Evolutionary conservation across 208 protist species (phyloP).

Genomic region (Wallacemonas sp.): DNA sequence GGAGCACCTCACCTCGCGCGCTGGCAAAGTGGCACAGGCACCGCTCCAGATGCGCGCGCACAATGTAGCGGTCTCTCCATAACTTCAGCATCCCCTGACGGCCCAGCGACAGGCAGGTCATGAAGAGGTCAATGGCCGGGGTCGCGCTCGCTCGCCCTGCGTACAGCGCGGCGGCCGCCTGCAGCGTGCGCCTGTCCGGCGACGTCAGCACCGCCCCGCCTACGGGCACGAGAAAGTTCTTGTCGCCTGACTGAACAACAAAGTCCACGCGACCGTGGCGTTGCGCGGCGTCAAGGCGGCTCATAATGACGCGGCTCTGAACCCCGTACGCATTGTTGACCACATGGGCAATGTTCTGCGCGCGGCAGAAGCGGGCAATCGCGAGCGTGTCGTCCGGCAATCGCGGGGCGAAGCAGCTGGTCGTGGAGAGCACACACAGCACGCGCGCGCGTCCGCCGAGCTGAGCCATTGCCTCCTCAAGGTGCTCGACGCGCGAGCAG

Average conservation of each 20-base stretch:
- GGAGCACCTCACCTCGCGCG: conserved; percentile 48
- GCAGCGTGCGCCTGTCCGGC: conserved; percentile 20
- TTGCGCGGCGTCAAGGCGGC: conserved; percentile 71
- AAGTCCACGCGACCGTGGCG: conserved; percentile 90
- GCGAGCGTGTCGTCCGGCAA: conserved; percentile 94
- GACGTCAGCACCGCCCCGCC: conserved; percentile 83
- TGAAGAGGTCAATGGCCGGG: conserved; percentile 95
- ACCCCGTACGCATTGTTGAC: conserved; percentile 99
- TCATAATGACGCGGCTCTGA: conserved; percentile 88
- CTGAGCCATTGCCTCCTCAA: conserved; percentile 66
- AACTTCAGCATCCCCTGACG: conserved; percentile 68
- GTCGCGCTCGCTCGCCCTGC: conserved; percentile 93
- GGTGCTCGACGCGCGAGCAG: conserved; percentile 66
- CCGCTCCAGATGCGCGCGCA: conserved; percentile 42
- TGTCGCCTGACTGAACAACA: conserved; percentile 98
- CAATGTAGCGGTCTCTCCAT: conserved; percentile 73
- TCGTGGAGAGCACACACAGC: conserved; percentile 96
- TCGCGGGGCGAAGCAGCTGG: conserved; percentile 98
- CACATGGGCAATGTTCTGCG: conserved; percentile 89
- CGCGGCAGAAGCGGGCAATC: conserved; percentile 89
- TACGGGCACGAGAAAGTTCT: conserved; percentile 99
- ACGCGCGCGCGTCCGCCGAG: conserved; percentile 72
- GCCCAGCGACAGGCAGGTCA: conserved; percentile 96
- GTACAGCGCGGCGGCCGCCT: conserved; percentile 70
- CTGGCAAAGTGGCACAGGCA: conserved; percentile 55